Evolutionary conservation across 2,329 filamentous ascomycete genomes (phyloP), one percentile per base, ranked within the genome.

Genomic region (Apiospora sp.): DNA sequence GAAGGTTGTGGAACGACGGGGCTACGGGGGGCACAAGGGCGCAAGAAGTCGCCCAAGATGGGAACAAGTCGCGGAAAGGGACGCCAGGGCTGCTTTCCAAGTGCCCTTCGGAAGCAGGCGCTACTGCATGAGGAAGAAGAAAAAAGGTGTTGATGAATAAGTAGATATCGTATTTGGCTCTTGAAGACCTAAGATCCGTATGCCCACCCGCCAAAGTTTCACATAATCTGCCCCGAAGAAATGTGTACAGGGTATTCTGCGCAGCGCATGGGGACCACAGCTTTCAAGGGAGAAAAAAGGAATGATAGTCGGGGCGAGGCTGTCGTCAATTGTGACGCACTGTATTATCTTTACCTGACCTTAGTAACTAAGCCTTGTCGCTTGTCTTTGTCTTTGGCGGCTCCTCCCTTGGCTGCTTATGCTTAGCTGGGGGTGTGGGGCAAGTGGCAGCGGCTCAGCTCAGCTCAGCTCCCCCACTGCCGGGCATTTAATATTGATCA

Each of bases 1-100:
- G 58, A 64, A 64, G 30, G 30, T 64, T 64, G 58, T 64, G 58
- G 19, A 14, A 41, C 58, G 58, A 64, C 13, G 22, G 58, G 58
- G 5, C 58, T 41, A 64, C 58, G 58, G 34, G 58, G 37, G 37
- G 58, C 58, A 24, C 58, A 64, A 64, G 58, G 30, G 58, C 58
- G 58, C 58, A 41, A 34, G 58, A 34, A 64, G 58, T 64, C 58
- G 41, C 58, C 30, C n/a, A 41, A 64, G 34, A n/a, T n/a, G 58
- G 58, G 58, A 64, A 64, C 34, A 64, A 22, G 58, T 64, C 30
- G 34, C 34, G 34, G 58, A n/a, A 64, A 64, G 34, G 58, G 58
- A 64, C 58, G 30, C 58, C 58, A 64, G 58, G 58, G 34, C 58
- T 64, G 58, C 58, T 64, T 64, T 64, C 19, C 58, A 64, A 34